Conservation (phyloP, 225 moss, liverwort and hornwort species). For the Bryoerythrophyllum caledonicum region DNA sequence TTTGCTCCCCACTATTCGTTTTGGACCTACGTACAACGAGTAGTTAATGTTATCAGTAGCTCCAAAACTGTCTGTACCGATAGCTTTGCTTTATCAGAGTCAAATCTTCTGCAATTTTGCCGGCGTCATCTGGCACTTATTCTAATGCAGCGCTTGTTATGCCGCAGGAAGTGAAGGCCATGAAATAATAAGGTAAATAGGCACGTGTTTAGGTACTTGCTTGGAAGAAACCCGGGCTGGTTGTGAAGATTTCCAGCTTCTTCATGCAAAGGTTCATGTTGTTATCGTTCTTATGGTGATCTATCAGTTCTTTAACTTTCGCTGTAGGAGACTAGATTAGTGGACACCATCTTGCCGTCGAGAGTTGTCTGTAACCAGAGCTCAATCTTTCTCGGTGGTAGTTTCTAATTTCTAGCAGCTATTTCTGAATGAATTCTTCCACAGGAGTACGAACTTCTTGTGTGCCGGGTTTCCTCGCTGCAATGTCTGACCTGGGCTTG, state of each 20-base stretch:
- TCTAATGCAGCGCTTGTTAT: slow-evolving; percentile 4
- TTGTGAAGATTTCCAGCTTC: neutral
- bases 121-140: neutral
- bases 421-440: neutral
- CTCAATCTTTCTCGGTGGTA: neutral
- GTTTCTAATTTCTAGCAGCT: neutral
- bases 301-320: neutral
- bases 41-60: neutral
- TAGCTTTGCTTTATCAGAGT: neutral
- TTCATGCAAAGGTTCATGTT: slow-evolving; percentile 2
- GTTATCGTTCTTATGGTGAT: neutral
- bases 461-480: neutral
- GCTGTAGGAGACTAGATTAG: neutral
- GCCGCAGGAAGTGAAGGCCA: neutral
- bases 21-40: too few species aligned
- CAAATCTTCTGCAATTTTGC: neutral
- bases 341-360: neutral
- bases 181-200: neutral
- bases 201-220: neutral
- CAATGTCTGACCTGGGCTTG: slow-evolving; percentile 30
- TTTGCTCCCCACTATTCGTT: too few species aligned
- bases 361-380: neutral
- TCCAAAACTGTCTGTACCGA: slow-evolving; percentile 17
- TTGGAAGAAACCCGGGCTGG: neutral
- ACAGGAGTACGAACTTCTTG: neutral